These are phyloP conservation scores for Papiliotrema laurentii DNA, from an alignment of 1,284 basidiomycete species.

Conservation along the genomic window DNA sequence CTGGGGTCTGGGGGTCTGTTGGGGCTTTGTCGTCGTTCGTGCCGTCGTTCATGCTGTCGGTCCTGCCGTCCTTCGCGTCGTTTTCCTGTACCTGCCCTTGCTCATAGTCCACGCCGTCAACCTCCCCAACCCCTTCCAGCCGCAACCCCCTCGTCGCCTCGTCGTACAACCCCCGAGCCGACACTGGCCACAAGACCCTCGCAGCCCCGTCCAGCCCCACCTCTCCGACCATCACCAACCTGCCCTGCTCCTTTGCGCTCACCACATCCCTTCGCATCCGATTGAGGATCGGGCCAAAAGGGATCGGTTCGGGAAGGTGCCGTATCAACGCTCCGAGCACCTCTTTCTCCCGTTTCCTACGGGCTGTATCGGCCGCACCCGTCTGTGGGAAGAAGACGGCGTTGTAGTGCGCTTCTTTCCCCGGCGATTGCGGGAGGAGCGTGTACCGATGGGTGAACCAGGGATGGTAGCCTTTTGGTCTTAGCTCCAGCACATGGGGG, in stretches of 20 bases:
- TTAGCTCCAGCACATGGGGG: neutral
- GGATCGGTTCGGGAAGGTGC: slow-evolving; percentile 38
- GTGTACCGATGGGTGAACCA: slow-evolving; percentile 51
- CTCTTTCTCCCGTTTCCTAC: neutral
- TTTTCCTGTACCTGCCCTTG: neutral
- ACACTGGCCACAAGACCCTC: slow-evolving; percentile 36
- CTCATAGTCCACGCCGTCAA: neutral
- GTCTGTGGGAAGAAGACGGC: slow-evolving; percentile 38
- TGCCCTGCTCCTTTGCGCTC: slow-evolving; percentile 12
- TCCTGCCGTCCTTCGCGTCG: neutral
- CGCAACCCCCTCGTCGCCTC: slow-evolving; percentile 4
- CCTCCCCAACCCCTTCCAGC: neutral
- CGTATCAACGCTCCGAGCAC: slow-evolving; percentile 26
- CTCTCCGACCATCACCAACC: slow-evolving; percentile 49
- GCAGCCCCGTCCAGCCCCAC: slow-evolving; percentile 50
- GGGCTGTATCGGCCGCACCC: neutral
- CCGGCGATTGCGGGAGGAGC: slow-evolving; percentile 17
- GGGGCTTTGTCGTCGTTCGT: neutral
- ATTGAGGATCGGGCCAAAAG: slow-evolving; percentile 23
- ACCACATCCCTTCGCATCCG: slow-evolving; percentile 21
- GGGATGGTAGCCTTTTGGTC: slow-evolving; percentile 48
- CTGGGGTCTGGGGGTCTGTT: neutral
- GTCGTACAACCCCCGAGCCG: slow-evolving; percentile 12
- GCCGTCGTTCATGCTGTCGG: neutral
- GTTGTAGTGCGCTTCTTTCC: slow-evolving; percentile 46